These are phyloP conservation scores for Brassica hybrid DNA, from an alignment of 441 rosid species.

Conservation along the genomic window DNA sequence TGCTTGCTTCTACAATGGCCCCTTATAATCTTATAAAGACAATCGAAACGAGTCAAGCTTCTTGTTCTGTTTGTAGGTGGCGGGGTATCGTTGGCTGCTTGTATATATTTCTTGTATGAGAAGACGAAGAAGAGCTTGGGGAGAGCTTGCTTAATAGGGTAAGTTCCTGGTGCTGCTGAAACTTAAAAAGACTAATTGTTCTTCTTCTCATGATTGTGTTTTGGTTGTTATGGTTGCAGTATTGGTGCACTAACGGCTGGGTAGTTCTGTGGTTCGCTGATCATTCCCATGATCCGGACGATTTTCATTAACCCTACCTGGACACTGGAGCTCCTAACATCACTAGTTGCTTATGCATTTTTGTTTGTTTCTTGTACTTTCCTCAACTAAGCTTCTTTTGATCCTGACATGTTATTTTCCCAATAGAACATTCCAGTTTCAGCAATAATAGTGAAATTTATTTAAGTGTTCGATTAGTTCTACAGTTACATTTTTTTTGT, in stretches of 20 bases:
- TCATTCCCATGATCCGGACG: conserved; percentile 80
- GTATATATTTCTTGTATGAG: conserved; percentile 88
- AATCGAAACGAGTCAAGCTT: background rate
- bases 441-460: too few species aligned
- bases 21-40: background rate
- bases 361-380: conserved; percentile 31
- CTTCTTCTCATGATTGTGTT: background rate
- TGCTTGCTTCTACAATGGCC: conserved; percentile 37
- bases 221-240: conserved; percentile 46
- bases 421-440: too few species aligned
- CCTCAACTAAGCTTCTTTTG: too few species aligned
- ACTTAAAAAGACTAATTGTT: background rate
- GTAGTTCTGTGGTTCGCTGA: conserved; percentile 77
- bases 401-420: too few species aligned
- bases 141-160: conserved; percentile 88
- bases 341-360: conserved; percentile 76
- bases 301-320: conserved; percentile 73
- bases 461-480: too few species aligned
- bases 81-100: conserved; percentile 85
- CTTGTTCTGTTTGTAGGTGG: conserved; percentile 61
- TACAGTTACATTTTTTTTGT: too few species aligned
- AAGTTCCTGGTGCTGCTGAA: conserved; percentile 29
- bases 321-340: conserved; percentile 90
- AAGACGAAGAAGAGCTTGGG: conserved; percentile 82
- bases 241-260: conserved; percentile 78